Evolutionary conservation across 2,329 filamentous ascomycete genomes (phyloP), one percentile per base, ranked within the genome.

Genomic region (Ceratocystis variospora): DNA sequence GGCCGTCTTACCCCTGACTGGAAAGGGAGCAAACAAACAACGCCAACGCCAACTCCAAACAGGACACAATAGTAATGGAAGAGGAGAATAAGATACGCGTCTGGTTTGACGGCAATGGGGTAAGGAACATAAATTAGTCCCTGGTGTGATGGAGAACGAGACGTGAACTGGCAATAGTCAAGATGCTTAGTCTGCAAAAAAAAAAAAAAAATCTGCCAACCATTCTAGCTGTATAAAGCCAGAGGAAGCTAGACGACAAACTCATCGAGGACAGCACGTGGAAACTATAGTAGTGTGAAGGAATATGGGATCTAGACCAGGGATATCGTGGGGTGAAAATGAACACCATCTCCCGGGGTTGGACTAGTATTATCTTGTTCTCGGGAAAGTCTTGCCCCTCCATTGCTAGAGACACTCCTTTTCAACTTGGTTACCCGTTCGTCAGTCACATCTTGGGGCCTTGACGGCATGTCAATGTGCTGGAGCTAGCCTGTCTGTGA

Each of bases 381-480:
- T 37, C 3, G 37, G 37, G 37, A 15, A 41, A 41, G 37, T 41
- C 10, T 41, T 41, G 37, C 37, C 37, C 37, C 37, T 41, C 37
- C 12, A 10, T 41, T 50, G 48, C 48, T 50, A 19, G 48, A 50
- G 48, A 8, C 48, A 50, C 48, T 8, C 53, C 53, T 31, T 31
- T 25, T 5, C 33, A 50, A 19, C 15, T 63, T 31, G 28, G 25
- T 19, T 12, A 37, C 17, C 37, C 37, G 37, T 41, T 12, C 31
- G 50, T 44, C 62, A 22, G 50, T 44, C 62, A 22, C 63, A 41
- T 7, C 45, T 64, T 64, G 55, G 31, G 37, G 63, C 15, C 46
- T 45, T 64, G 63, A 50, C 63, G 63, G 48, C 63, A 64, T 55
- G 48, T 45, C 48, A 55, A 33, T 57, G 48, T 44, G 33, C 31